phyloP scores from a whole-genome alignment of 2,329 filamentous ascomycete genomes.

The Fonsecaea monophora region DNA sequence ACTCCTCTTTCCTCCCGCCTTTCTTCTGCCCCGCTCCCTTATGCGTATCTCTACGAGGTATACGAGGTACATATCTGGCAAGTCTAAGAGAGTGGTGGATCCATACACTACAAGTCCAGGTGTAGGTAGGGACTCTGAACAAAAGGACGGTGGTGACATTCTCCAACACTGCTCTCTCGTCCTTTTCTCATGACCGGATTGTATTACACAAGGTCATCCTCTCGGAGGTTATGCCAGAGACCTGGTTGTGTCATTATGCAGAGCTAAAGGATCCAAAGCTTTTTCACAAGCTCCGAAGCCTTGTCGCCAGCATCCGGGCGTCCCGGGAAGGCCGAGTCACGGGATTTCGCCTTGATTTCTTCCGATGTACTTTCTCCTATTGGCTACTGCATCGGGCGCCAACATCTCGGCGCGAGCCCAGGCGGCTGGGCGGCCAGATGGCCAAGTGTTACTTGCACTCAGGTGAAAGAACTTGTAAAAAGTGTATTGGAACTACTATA shows the following conservation, averaged over 20 bases:
- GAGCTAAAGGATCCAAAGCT: neutral
- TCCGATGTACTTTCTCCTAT: neutral
- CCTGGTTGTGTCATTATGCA: neutral
- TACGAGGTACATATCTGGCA: neutral
- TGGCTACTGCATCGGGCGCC: neutral
- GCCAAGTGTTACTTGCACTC: neutral
- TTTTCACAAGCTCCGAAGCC: neutral
- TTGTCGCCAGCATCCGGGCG: constrained; percentile 7
- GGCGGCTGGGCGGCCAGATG: neutral
- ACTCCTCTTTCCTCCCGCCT: neutral
- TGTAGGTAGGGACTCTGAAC: too few relatives aligned
- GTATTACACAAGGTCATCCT: neutral
- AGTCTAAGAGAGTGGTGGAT: neutral
- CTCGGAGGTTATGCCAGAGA: neutral
- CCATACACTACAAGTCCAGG: neutral
- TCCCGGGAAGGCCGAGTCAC: constrained; percentile 3
- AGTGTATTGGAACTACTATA: too few relatives aligned
- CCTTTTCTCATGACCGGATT: neutral
- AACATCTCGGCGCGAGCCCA: neutral
- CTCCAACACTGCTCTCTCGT: neutral
- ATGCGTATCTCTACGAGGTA: neutral
- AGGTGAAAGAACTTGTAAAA: too few relatives aligned
- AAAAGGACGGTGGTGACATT: neutral
- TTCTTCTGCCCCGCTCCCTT: neutral
- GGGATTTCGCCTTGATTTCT: neutral